These are phyloP conservation scores for Diutina scorzettiae DNA, from an alignment of 1,139 yeast species.

Conservation along the genomic window DNA sequence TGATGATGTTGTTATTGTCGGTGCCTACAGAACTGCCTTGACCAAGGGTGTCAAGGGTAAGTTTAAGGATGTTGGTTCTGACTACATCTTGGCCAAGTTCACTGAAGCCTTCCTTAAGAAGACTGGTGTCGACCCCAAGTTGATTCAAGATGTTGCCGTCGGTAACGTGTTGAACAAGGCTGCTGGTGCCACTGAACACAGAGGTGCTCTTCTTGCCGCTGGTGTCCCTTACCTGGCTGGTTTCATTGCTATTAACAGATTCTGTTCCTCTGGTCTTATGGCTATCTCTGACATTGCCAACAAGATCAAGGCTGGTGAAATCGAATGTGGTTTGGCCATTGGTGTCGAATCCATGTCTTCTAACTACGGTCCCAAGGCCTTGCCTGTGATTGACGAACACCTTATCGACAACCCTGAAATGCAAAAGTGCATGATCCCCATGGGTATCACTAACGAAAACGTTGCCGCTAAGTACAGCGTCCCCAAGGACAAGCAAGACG, in stretches of 20 bases:
- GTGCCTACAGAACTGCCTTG: slow-evolving; percentile 82
- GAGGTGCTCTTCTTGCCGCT: slow-evolving; percentile 55
- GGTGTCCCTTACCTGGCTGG: slow-evolving; percentile 49
- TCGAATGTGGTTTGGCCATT: slow-evolving; percentile 79
- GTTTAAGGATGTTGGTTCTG: slow-evolving; percentile 67
- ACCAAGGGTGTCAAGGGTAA: slow-evolving; percentile 79
- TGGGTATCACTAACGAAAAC: slow-evolving; percentile 87
- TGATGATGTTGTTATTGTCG: slow-evolving; percentile 62
- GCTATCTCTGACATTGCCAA: slow-evolving; percentile 84
- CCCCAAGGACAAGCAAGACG: slow-evolving; percentile 68
- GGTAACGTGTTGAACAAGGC: slow-evolving; percentile 88
- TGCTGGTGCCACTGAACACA: slow-evolving; percentile 86
- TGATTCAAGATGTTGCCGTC: slow-evolving; percentile 72
- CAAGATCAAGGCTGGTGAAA: slow-evolving; percentile 78
- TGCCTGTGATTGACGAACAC: slow-evolving; percentile 16
- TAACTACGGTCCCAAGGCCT: slow-evolving; percentile 57
- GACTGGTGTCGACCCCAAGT: slow-evolving; percentile 48
- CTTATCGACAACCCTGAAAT: slow-evolving; percentile 19
- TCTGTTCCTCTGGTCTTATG: slow-evolving; percentile 89
- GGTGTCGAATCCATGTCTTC: slow-evolving; percentile 91
- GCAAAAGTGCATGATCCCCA: slow-evolving; percentile 63
- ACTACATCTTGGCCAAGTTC: slow-evolving; percentile 57
- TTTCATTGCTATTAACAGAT: slow-evolving; percentile 78
- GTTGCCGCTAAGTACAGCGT: slow-evolving; percentile 52
- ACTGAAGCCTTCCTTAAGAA: slow-evolving; percentile 49